Conservation (phyloP, 169 alveolate species). For the Babesia divergens region DNA sequence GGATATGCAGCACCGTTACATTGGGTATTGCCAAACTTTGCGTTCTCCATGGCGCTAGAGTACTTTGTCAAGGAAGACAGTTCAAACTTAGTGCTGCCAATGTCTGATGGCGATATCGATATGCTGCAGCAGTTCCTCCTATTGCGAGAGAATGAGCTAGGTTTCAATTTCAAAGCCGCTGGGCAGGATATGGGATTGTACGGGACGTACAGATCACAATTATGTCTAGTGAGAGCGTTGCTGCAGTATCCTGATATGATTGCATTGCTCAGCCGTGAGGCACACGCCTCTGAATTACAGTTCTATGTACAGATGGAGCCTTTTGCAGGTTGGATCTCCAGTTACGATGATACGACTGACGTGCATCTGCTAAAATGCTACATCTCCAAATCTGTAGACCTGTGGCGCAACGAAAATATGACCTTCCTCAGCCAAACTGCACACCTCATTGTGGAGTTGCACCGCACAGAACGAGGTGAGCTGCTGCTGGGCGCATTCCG, state of each 20-base stretch:
- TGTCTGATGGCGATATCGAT: conserved; percentile 2
- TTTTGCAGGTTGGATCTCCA: conserved; percentile 12
- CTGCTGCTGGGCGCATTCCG: conserved; percentile 27
- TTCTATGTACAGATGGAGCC: conserved; percentile 12
- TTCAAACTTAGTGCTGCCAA: not conserved
- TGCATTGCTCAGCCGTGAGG: conserved; percentile 5
- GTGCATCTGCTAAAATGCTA: conserved; percentile 41
- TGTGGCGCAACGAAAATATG: conserved; percentile 34
- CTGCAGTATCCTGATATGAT: conserved; percentile 38
- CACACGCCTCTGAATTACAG: conserved; percentile 11
- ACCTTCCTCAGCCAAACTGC: conserved; percentile 39
- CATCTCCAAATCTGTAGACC: conserved; percentile 40
- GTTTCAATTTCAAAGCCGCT: conserved; percentile 2
- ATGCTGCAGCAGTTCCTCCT: conserved; percentile 6
- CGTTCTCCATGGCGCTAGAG: conserved; percentile 51
- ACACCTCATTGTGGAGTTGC: conserved; percentile 18
- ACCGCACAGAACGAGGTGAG: conserved; percentile 6
- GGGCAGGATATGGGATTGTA: not conserved
- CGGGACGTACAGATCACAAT: conserved; percentile 17
- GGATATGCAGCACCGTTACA: conserved; percentile 8
- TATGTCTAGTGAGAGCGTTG: conserved; percentile 32
- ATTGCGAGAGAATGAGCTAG: conserved; percentile 24
- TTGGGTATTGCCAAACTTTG: conserved; percentile 55
- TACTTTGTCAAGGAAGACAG: not conserved
- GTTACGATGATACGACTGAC: not conserved